Evolutionary conservation across 176 grass and related monocot genomes (phyloP).

Genomic region (Musa beccarii): DNA sequence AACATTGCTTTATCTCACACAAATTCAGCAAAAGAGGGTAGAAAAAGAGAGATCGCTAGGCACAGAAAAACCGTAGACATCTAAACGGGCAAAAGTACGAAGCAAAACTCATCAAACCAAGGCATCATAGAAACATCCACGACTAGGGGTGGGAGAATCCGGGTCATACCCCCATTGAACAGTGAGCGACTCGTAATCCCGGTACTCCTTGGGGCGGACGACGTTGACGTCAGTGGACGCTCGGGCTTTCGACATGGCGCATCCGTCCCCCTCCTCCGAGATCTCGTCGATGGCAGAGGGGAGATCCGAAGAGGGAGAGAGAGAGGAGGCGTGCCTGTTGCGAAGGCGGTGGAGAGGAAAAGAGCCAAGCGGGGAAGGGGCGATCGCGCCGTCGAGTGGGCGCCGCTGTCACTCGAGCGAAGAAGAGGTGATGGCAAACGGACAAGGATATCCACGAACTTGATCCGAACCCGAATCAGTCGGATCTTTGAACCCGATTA

Average conservation of each 20-base stretch:
- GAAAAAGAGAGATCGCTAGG: neutral
- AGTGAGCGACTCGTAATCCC: slow-evolving; percentile 13
- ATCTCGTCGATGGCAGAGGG: neutral
- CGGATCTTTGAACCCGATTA: too few relatives aligned
- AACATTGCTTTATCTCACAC: neutral
- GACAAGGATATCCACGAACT: too few relatives aligned
- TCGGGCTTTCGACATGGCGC: neutral
- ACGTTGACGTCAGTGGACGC: slow-evolving; percentile 1
- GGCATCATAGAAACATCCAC: neutral
- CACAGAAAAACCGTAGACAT: neutral
- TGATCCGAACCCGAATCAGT: too few relatives aligned
- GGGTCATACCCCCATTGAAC: neutral
- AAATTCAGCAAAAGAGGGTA: neutral
- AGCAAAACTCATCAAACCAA: neutral
- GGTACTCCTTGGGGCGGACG: slow-evolving; percentile 9
- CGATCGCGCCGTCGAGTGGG: too few relatives aligned
- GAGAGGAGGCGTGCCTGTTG: neutral
- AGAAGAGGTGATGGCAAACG: too few relatives aligned
- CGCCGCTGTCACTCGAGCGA: too few relatives aligned
- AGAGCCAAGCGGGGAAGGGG: neutral
- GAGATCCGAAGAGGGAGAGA: neutral
- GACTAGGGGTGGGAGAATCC: neutral
- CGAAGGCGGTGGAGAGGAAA: neutral
- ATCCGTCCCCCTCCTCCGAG: neutral
- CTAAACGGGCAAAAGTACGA: neutral